Evolutionary conservation across 495 filamentous ascomycete genomes (phyloP).

Genomic region (Monascus purpureus): DNA sequence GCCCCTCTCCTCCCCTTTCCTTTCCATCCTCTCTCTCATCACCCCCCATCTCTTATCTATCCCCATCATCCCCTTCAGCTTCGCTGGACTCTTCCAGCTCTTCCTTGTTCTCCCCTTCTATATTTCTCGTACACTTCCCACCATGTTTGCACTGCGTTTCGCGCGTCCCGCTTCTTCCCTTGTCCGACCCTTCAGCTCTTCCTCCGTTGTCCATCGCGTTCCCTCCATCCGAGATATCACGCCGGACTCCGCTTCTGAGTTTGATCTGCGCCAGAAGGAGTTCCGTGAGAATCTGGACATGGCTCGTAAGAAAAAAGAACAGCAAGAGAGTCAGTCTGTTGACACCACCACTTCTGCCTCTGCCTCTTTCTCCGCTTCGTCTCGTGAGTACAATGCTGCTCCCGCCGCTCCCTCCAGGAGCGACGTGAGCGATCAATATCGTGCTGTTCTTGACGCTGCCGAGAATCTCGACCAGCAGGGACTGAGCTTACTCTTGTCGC

Average conservation of each 20-base stretch:
- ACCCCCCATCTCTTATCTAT: too few species aligned
- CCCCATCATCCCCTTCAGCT: conserved; percentile 2
- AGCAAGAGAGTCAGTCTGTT: conserved; percentile 70
- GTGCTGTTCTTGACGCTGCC: conserved; percentile 25
- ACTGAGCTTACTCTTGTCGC: conserved; percentile 54
- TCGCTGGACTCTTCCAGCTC: conserved; percentile 9
- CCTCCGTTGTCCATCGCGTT: conserved; percentile 37
- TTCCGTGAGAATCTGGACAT: conserved; percentile 74
- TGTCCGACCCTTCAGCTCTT: conserved; percentile 47
- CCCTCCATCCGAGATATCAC: conserved; percentile 82
- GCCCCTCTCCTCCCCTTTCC: too few species aligned
- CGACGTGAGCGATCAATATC: conserved; percentile 33
- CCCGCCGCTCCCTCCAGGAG: conserved; percentile 43
- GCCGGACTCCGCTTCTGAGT: conserved; percentile 50
- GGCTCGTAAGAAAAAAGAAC: conserved; percentile 57
- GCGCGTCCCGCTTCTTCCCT: conserved; percentile 33
- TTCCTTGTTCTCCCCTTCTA: conserved; percentile 1
- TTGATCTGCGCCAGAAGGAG: conserved; percentile 66
- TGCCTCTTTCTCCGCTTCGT: conserved; percentile 24
- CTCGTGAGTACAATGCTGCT: conserved; percentile 32
- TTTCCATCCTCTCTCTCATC: too few species aligned
- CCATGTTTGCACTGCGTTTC: conserved; percentile 36
- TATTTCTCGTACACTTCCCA: conserved; percentile 3
- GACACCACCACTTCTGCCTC: conserved; percentile 29
- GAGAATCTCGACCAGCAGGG: conserved; percentile 27